Evolutionary conservation across 2,329 filamentous ascomycete species (phyloP).

Genomic region (Penicillium sumatraense): DNA sequence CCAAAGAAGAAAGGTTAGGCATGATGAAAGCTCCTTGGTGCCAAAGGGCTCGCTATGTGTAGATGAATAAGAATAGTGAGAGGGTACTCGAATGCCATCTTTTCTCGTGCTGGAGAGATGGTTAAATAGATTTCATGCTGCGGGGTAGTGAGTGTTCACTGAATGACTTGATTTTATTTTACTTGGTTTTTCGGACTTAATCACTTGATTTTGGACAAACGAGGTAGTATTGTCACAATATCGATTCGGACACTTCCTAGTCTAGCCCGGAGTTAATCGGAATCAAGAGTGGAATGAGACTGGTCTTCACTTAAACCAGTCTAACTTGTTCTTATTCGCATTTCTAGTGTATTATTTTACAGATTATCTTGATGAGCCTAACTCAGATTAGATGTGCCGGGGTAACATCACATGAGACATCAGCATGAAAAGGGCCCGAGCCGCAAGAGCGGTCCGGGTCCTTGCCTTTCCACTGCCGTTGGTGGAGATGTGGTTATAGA

Average conservation of each 20-base stretch:
- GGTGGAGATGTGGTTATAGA: not conserved
- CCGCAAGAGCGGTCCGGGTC: not conserved
- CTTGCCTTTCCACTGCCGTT: no score
- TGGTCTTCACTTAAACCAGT: not conserved
- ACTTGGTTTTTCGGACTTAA: not conserved
- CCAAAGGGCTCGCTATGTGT: not conserved
- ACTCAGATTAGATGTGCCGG: not conserved
- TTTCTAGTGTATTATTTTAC: not conserved
- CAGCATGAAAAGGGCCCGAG: not conserved
- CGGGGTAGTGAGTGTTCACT: conserved; percentile 5
- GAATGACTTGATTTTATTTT: not conserved
- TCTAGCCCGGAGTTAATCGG: conserved; percentile 11
- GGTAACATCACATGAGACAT: conserved; percentile 6
- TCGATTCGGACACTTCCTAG: not conserved
- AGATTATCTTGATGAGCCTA: not conserved
- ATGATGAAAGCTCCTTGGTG: not conserved
- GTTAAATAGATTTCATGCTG: conserved; percentile 5
- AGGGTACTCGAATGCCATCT: not conserved
- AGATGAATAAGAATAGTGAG: not conserved
- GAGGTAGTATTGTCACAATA: conserved; percentile 3
- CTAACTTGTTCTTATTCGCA: not conserved
- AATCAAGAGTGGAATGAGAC: not conserved
- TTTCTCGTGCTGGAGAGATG: not conserved
- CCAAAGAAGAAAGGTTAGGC: not conserved
- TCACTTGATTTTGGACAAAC: not conserved